Percentiles rank a stretch among this genome's conserved stretches.
Evolutionary conservation across 371 early-diverging fungal species (phyloP).

Genomic region (Nematocida homosporus): DNA sequence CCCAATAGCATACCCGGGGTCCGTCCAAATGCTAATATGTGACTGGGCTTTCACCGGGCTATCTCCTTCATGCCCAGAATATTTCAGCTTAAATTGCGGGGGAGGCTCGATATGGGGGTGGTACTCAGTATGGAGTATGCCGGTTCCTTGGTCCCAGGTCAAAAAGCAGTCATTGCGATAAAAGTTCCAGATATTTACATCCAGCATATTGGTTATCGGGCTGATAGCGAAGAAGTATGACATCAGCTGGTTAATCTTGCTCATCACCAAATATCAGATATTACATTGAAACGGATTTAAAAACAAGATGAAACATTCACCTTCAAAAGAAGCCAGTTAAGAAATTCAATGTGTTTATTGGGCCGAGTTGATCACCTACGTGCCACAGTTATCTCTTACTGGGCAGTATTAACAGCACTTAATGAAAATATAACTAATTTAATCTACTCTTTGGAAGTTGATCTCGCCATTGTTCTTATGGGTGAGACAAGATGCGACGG

Average conservation of each 20-base stretch:
- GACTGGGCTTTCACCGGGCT: not conserved
- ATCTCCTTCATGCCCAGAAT: conserved; percentile 2
- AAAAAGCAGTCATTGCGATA: conserved; percentile 1
- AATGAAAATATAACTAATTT: too few relatives aligned
- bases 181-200: conserved; percentile 41
- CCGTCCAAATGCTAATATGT: conserved; percentile 26
- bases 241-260: not conserved
- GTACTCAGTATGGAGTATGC: not conserved
- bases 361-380: not conserved
- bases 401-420: too few relatives aligned
- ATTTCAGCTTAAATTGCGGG: conserved; percentile 5
- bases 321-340: not conserved
- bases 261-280: not conserved
- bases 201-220: conserved; percentile 3
- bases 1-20: not conserved
- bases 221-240: not conserved
- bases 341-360: not conserved
- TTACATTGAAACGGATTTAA: not conserved
- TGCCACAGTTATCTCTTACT: too few relatives aligned
- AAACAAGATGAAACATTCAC: not conserved
- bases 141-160: not conserved
- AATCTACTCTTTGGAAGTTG: too few relatives aligned
- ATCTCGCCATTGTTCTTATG: too few relatives aligned
- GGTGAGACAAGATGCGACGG: too few relatives aligned
- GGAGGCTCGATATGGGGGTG: not conserved